A percentile compares a stretch with the other conserved stretches of the same genome.
phyloP scores from a whole-genome alignment of 1,284 basidiomycete species.

The Hemileia vastatrix region DNA sequence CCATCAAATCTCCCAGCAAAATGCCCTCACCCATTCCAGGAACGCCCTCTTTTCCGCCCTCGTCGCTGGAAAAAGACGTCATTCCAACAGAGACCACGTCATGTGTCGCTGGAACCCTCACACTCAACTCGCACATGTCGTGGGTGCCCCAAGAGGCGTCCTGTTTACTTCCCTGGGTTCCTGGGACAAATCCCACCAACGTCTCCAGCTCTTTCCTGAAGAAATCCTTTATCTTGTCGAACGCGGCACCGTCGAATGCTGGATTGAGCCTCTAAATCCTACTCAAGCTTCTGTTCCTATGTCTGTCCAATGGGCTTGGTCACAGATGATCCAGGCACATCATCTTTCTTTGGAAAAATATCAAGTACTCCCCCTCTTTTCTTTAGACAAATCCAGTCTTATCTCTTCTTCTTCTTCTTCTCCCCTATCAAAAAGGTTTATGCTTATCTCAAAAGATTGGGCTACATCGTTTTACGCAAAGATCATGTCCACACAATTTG shows the following conservation, averaged over 20 bases:
- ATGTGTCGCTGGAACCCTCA: conserved; percentile 6
- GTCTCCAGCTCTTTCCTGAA: conserved; percentile 17
- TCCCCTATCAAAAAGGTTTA: conserved; percentile 11
- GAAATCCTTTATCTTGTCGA: conserved; percentile 20
- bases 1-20: background rate
- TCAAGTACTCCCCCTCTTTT: conserved; percentile 7
- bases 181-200: conserved; percentile 11
- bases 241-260: conserved; percentile 22
- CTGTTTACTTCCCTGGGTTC: conserved; percentile 19
- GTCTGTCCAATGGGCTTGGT: conserved; percentile 19
- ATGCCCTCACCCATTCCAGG: conserved; percentile 8
- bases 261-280: background rate
- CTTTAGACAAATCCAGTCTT: background rate
- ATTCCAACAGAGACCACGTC: conserved; percentile 21
- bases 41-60: conserved; percentile 16
- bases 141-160: conserved; percentile 17
- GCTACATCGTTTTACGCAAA: conserved; percentile 21
- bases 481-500: conserved; percentile 19
- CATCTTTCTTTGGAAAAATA: conserved; percentile 14
- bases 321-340: conserved; percentile 17
- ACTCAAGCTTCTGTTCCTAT: conserved; percentile 3
- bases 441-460: conserved; percentile 21
- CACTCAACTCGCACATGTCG: conserved; percentile 2
- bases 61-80: conserved; percentile 11
- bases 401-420: background rate